Conservation (phyloP, 2,329 filamentous ascomycete species). For the Zopfia rhizophila region DNA sequence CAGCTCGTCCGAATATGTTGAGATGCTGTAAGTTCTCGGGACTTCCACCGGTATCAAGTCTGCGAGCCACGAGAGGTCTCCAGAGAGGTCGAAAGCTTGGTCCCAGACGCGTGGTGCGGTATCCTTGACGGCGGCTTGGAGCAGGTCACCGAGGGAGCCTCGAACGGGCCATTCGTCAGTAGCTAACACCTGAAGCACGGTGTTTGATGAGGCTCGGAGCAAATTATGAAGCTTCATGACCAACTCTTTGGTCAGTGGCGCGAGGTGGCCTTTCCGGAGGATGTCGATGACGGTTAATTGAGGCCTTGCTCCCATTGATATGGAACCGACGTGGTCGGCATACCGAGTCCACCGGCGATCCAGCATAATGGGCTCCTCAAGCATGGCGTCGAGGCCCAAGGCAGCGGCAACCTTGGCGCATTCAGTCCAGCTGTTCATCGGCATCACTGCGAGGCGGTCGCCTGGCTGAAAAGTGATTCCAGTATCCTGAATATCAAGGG, state of each 20-base stretch:
- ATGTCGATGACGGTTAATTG: constrained; percentile 34
- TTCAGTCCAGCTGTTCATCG: constrained; percentile 65
- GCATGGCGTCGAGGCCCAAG: constrained; percentile 59
- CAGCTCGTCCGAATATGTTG: constrained; percentile 61
- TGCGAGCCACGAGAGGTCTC: constrained; percentile 30
- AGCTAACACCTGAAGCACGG: constrained; percentile 33
- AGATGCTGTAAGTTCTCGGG: constrained; percentile 45
- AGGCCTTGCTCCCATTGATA: constrained; percentile 22
- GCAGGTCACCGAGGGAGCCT: constrained; percentile 33
- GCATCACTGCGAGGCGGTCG: constrained; percentile 65
- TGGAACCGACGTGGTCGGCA: constrained; percentile 27
- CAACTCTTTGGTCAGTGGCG: constrained; percentile 35
- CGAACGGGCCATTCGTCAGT: constrained; percentile 38
- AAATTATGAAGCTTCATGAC: constrained; percentile 36
- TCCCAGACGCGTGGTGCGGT: constrained; percentile 34
- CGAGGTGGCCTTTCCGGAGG: constrained; percentile 34
- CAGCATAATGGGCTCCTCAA: constrained; percentile 56
- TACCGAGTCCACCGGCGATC: constrained; percentile 58
- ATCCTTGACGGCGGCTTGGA: constrained; percentile 37
- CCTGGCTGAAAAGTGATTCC: constrained; percentile 66
- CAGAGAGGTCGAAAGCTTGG: constrained; percentile 34
- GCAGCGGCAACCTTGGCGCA: constrained; percentile 65
- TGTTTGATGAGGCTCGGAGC: constrained; percentile 34
- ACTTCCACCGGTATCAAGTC: constrained; percentile 35
- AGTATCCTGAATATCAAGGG: constrained; percentile 63